Percentiles rank a stretch among this genome's conserved stretches.
Evolutionary conservation across 2,329 filamentous ascomycete species (phyloP).

Genomic region (Akanthomyces uredinophilus): DNA sequence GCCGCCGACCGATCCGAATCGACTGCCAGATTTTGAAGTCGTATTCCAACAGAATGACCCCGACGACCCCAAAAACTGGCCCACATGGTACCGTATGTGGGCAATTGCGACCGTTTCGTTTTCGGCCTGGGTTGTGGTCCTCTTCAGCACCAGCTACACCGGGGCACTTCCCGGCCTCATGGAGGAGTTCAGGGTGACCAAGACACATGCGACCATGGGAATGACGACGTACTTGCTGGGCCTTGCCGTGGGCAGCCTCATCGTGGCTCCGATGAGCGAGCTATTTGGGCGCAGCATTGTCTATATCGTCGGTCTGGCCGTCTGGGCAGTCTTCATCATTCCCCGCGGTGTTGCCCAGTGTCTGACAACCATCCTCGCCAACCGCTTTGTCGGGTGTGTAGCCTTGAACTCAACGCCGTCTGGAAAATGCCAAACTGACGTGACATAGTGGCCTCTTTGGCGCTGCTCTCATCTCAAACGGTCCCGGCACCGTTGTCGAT

Average conservation of each 20-base stretch:
- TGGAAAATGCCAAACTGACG: background rate
- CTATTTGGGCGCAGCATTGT: conserved; percentile 59
- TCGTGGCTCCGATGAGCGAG: conserved; percentile 65
- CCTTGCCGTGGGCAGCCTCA: conserved; percentile 59
- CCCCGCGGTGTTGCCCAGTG: conserved; percentile 62
- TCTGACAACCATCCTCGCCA: conserved; percentile 57
- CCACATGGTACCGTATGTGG: conserved; percentile 38
- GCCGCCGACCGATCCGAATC: background rate
- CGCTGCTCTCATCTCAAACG: conserved; percentile 70
- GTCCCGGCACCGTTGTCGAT: conserved; percentile 72
- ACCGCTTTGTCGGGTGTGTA: conserved; percentile 59
- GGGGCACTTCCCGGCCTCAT: conserved; percentile 61
- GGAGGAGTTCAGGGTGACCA: conserved; percentile 52
- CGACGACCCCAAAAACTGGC: conserved; percentile 65
- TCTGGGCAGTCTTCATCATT: conserved; percentile 61
- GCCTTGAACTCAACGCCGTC: too few relatives aligned
- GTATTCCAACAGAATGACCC: conserved; percentile 59
- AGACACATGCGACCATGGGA: conserved; percentile 60
- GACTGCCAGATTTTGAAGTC: conserved; percentile 53
- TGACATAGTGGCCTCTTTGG: conserved; percentile 55
- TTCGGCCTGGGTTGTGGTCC: conserved; percentile 41
- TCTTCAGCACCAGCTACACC: conserved; percentile 71
- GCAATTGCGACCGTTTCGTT: conserved; percentile 33
- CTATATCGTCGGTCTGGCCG: conserved; percentile 55
- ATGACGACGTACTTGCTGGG: conserved; percentile 69